Percentiles rank a stretch among this genome's conserved stretches.
phyloP scores from a whole-genome alignment of 257 asterid species.

The Gardenia jasminoides region DNA sequence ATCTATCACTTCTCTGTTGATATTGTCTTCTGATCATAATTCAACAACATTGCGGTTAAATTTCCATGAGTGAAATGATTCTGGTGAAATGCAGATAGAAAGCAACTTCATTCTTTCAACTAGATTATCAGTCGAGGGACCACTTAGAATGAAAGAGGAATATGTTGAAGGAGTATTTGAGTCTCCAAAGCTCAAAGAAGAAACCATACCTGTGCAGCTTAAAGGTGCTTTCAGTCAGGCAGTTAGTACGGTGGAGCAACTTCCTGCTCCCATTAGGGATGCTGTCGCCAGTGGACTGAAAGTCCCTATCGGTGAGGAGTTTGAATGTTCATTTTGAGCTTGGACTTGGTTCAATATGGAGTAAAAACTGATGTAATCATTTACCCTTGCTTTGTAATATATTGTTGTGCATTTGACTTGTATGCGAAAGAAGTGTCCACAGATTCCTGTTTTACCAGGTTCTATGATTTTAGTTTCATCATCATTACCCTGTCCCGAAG shows the following conservation, averaged over 20 bases:
- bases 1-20: background rate
- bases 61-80: constrained; percentile 7
- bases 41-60: background rate
- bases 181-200: constrained; percentile 78
- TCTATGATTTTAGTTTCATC: background rate
- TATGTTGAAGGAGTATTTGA: constrained; percentile 75
- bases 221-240: constrained; percentile 72
- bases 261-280: constrained; percentile 64
- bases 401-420: background rate
- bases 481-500: background rate
- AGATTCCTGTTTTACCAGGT: background rate
- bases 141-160: constrained; percentile 90
- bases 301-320: constrained; percentile 72
- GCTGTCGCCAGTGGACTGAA: constrained; percentile 61
- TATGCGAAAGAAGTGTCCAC: background rate
- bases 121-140: constrained; percentile 81
- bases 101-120: constrained; percentile 60
- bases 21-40: background rate
- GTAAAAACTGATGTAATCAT: background rate
- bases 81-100: constrained; percentile 84
- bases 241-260: constrained; percentile 65
- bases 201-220: constrained; percentile 70
- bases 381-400: background rate
- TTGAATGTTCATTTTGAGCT: constrained; percentile 5
- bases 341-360: too few species aligned